Percentiles rank a stretch among this genome's conserved stretches.
Evolutionary conservation across 805 yeast species (phyloP).

Genomic region (Citeromyces matritensis): DNA sequence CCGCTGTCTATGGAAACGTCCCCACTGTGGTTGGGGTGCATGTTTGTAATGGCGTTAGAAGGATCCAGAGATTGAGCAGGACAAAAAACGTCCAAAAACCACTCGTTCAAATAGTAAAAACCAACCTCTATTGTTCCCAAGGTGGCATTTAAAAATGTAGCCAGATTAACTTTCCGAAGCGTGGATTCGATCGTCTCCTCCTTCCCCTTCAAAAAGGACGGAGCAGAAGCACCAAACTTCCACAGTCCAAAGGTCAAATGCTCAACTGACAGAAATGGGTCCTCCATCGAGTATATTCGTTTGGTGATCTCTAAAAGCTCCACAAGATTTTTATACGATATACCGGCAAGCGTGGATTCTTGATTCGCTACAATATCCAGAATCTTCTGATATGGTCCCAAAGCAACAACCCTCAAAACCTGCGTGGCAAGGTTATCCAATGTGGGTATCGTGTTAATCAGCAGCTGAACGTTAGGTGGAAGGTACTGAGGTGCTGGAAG

Average conservation of each 20-base stretch:
- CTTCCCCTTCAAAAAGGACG: conserved; percentile 38
- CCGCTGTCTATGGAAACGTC: neutral
- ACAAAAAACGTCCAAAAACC: conserved; percentile 78
- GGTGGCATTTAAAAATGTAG: conserved; percentile 80
- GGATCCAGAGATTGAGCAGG: conserved; percentile 50
- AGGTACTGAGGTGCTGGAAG: conserved; percentile 38
- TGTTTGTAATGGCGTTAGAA: conserved; percentile 14
- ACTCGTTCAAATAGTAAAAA: conserved; percentile 71
- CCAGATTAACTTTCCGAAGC: conserved; percentile 70
- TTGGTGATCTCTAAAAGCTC: conserved; percentile 69
- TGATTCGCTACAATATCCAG: conserved; percentile 52
- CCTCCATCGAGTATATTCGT: conserved; percentile 46
- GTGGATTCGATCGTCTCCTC: conserved; percentile 52
- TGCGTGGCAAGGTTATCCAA: conserved; percentile 77
- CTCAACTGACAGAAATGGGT: conserved; percentile 57
- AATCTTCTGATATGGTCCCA: conserved; percentile 64
- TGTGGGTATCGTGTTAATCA: conserved; percentile 57
- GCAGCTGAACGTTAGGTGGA: conserved; percentile 47
- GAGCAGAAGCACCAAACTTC: conserved; percentile 47
- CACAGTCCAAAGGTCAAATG: conserved; percentile 61
- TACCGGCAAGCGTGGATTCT: conserved; percentile 51
- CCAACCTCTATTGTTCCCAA: conserved; percentile 79
- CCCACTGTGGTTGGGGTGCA: conserved; percentile 3
- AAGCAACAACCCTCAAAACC: conserved; percentile 53
- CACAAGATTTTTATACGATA: conserved; percentile 49